Conservation (phyloP, 768 basidiomycete species). For the Suillus discolor region DNA sequence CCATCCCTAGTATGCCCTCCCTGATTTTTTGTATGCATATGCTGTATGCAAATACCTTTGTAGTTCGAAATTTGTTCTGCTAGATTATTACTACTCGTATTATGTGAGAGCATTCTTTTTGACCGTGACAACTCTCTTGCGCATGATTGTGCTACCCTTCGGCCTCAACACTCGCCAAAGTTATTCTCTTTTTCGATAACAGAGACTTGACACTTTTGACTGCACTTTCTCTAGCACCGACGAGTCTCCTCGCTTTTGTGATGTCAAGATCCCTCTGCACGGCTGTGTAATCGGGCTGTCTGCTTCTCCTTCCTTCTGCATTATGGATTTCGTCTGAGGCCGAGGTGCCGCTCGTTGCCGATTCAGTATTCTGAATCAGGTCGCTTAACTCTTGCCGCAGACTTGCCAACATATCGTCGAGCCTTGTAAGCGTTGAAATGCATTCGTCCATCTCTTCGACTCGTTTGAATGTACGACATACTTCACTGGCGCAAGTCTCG, state of each 20-base stretch:
- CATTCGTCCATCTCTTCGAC: constrained; percentile 69
- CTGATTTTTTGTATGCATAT: background rate
- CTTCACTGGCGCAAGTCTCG: constrained; percentile 73
- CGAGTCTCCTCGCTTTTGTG: constrained; percentile 63
- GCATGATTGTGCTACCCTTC: background rate
- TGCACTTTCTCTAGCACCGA: constrained; percentile 69
- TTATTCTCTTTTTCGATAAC: constrained; percentile 42
- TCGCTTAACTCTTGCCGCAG: constrained; percentile 48
- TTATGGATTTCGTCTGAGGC: background rate
- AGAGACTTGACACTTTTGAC: constrained; percentile 62
- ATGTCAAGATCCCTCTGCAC: constrained; percentile 50
- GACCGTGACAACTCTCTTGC: background rate
- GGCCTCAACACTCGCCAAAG: background rate
- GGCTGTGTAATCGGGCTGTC: constrained; percentile 48
- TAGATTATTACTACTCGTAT: background rate
- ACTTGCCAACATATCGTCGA: constrained; percentile 63
- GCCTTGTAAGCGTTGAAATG: constrained; percentile 52
- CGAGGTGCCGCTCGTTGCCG: background rate
- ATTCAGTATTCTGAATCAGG: constrained; percentile 3
- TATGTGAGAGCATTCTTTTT: background rate
- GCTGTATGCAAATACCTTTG: background rate
- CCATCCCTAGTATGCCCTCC: background rate
- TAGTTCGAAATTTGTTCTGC: background rate
- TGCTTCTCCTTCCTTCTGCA: constrained; percentile 18
- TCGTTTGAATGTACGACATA: constrained; percentile 67